Base-by-base conservation (phyloP, 306 rosid species). In the Gleditsia sinensis region DNA sequence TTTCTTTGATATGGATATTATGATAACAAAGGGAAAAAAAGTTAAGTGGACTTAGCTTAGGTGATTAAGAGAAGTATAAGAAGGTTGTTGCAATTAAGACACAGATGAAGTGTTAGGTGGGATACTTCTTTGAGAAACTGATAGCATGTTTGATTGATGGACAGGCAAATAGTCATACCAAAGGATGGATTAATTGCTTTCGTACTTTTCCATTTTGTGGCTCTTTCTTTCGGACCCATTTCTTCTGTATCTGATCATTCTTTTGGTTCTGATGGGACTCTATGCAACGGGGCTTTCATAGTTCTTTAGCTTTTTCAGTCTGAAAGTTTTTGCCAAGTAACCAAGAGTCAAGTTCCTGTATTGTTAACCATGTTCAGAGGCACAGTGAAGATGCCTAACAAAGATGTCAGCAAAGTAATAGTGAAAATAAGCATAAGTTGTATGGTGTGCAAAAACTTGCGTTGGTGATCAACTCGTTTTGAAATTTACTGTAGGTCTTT, bases 21-120 rank as follows among this genome's bases (percentile, higher is more conserved):
- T n/a, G 6, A 58, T 32, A 16, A 19, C 42, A 3, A 3, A 16
- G 32, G 42, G 24, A 30, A 5, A 36, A n/a, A 46, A 8, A 48
- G 74, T 50, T 67, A 56, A 56, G 64, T 36, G 34, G 60, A 46
- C 49, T 48, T 69, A 7, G 61, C 30, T 54, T 57, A 6, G 59
- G 5, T 51, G 74, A 73, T 62, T 55, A 48, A 21, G 51, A 55
- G n/a, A 46, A 33, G 56, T 8, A 34, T 40, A 30, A n/a, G 80
- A 4, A 28, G 36, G 59, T 42, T 12, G 13, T 5, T 21, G 19
- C 12, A 30, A 16, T 49, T 55, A 36, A 76, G 65, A 49, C 33
- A 33, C 32, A 42, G 13, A 45, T 16, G 27, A 65, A 43, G 36
- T 14, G 60, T 69, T 58, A 24, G 37, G 16, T 54, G 3, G 7